Evolutionary conservation across 2,329 filamentous ascomycete genomes (phyloP).

Genomic region (Diplodia intermedia): DNA sequence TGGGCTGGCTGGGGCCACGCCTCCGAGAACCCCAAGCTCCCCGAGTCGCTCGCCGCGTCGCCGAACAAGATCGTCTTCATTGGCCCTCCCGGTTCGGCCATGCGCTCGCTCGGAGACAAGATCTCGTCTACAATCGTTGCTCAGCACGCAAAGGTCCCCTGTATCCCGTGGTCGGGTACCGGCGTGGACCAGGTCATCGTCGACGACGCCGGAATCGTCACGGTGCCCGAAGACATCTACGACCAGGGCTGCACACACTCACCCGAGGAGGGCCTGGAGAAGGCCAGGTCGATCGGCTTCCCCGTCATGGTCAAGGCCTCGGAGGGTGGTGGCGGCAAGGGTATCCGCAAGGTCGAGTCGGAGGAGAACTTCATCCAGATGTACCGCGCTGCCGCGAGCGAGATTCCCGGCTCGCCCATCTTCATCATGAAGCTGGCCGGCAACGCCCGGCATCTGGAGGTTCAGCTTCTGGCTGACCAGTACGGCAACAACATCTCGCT

Average conservation of each 20-base stretch:
- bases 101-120: constrained; percentile 99
- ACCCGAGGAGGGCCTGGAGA: constrained; percentile 86
- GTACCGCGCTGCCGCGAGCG: constrained; percentile 95
- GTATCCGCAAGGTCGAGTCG: constrained; percentile 90
- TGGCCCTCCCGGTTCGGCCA: constrained; percentile 94
- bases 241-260: constrained; percentile 88
- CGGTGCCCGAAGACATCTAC: constrained; percentile 85
- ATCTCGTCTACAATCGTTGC: constrained; percentile 99
- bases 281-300: constrained; percentile 91
- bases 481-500: constrained; percentile 99
- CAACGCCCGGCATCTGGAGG: constrained; percentile 94
- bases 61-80: constrained; percentile 99
- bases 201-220: constrained; percentile 86
- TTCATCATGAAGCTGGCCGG: constrained; percentile 99
- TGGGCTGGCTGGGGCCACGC: constrained; percentile 99
- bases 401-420: constrained; percentile 98
- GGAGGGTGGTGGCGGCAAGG: constrained; percentile 98
- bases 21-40: constrained; percentile 97
- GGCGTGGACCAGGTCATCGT: constrained; percentile 83
- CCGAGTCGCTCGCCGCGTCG: constrained; percentile 92
- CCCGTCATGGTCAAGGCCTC: constrained; percentile 99
- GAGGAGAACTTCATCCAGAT: constrained; percentile 85
- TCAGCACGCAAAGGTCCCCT: constrained; percentile 93
- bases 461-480: constrained; percentile 96
- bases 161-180: constrained; percentile 98